phyloP scores from a whole-genome alignment of 805 yeast genomes.

The Helenozyma baotianmanensis region DNA sequence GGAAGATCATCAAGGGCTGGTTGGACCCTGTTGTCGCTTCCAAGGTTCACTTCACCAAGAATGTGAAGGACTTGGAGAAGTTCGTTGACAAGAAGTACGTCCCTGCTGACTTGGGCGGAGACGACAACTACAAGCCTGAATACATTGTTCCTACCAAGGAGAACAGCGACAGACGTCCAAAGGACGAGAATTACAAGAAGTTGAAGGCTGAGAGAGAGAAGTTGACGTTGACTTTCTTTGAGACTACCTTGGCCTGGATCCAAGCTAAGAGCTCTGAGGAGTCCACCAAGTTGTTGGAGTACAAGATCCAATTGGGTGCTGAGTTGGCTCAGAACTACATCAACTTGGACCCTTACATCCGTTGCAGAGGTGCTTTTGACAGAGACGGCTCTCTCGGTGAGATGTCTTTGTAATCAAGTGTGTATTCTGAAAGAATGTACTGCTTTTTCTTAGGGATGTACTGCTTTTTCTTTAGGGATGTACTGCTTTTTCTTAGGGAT shows the following conservation, averaged over 20 bases:
- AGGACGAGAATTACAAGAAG: constrained; percentile 40
- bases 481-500: no score
- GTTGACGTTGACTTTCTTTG: constrained; percentile 50
- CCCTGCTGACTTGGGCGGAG: constrained; percentile 75
- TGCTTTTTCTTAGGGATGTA: no score
- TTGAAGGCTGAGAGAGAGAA: constrained; percentile 51
- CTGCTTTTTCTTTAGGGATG: no score
- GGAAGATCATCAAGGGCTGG: constrained; percentile 93
- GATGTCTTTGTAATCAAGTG: constrained; percentile 6
- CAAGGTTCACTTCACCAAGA: constrained; percentile 79
- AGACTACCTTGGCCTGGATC: constrained; percentile 75
- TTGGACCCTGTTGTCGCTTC: constrained; percentile 94
- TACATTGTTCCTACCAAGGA: constrained; percentile 64
- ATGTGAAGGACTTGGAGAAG: constrained; percentile 59
- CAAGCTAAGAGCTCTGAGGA: constrained; percentile 53
- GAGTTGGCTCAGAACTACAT: constrained; percentile 60
- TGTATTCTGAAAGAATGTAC: no score
- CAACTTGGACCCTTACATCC: constrained; percentile 40
- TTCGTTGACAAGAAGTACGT: constrained; percentile 56
- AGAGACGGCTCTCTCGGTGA: constrained; percentile 13
- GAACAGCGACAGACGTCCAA: constrained; percentile 32
- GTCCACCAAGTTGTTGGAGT: constrained; percentile 44
- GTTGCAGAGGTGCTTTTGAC: constrained; percentile 15
- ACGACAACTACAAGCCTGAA: constrained; percentile 51
- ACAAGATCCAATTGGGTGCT: constrained; percentile 50